These are phyloP conservation scores for Wallemia mellicola DNA, from an alignment of 1,284 basidiomycete genomes.

Conservation along the genomic window DNA sequence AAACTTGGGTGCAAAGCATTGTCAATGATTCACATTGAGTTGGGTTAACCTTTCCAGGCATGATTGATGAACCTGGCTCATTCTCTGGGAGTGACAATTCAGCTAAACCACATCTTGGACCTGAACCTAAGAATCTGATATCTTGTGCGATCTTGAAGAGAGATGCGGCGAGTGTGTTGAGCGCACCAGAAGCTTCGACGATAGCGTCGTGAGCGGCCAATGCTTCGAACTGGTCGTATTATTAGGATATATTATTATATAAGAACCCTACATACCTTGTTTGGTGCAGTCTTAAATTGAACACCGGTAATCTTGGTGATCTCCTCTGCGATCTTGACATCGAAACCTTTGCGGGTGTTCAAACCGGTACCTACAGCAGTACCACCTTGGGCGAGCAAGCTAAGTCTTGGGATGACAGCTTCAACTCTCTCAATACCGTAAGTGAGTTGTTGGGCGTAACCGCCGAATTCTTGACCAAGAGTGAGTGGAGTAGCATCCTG, in stretches of 20 bases:
- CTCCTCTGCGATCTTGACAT: conserved; percentile 72
- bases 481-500: conserved; percentile 96
- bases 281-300: conserved; percentile 81
- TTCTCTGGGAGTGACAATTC: conserved; percentile 89
- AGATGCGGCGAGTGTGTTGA: conserved; percentile 80
- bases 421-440: conserved; percentile 72
- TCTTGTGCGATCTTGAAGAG: conserved; percentile 99
- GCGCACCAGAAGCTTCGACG: conserved; percentile 81
- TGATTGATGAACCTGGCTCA: conserved; percentile 96
- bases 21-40: conserved; percentile 97
- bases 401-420: conserved; percentile 54
- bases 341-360: conserved; percentile 91
- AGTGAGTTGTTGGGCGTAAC: conserved; percentile 80
- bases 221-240: conserved; percentile 55
- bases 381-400: conserved; percentile 81
- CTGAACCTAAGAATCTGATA: conserved; percentile 88
- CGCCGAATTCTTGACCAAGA: conserved; percentile 93
- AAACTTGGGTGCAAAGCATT: conserved; percentile 96
- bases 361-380: conserved; percentile 95
- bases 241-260: neutral
- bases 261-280: conserved; percentile 33
- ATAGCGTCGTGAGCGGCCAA: conserved; percentile 89
- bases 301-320: conserved; percentile 74
- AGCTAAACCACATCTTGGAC: conserved; percentile 87
- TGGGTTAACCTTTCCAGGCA: conserved; percentile 99